Evolutionary conservation across 106 monocot species (phyloP).

Genomic region (Platanthera zijinensis): DNA sequence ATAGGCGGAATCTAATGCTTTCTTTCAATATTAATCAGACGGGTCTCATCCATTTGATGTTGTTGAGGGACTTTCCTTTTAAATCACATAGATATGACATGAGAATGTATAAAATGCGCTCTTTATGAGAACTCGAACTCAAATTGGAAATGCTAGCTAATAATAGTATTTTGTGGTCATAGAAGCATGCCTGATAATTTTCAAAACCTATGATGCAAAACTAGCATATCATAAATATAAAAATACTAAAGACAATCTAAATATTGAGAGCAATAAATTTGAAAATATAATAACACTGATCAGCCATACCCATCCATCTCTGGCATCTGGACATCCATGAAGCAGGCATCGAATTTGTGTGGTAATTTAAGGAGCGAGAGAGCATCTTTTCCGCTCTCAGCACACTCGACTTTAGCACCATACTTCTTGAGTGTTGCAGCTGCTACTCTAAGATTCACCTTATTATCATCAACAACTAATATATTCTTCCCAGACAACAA

Average conservation of each 20-base stretch:
- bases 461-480: conserved; percentile 95
- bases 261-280: not conserved
- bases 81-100: too few relatives aligned
- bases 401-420: conserved; percentile 81
- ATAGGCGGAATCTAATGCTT: too few relatives aligned
- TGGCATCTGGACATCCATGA: conserved; percentile 99
- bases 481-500: conserved; percentile 76
- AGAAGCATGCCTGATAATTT: too few relatives aligned
- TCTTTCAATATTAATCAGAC: too few relatives aligned
- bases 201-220: too few relatives aligned
- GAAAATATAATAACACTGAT: not conserved
- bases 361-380: conserved; percentile 66
- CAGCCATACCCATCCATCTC: conserved; percentile 94
- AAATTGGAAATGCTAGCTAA: too few relatives aligned
- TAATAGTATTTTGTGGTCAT: too few relatives aligned
- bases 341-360: conserved; percentile 86
- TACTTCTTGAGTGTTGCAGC: conserved; percentile 80
- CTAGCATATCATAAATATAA: too few relatives aligned
- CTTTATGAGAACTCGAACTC: too few relatives aligned
- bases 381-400: conserved; percentile 88
- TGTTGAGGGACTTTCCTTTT: too few relatives aligned
- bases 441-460: conserved; percentile 87
- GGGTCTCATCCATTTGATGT: too few relatives aligned
- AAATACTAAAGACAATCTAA: not conserved
- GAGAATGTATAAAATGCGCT: too few relatives aligned